Evolutionary conservation across 2,329 filamentous ascomycete species (phyloP).

Genomic region (Sporothrix sp.): DNA sequence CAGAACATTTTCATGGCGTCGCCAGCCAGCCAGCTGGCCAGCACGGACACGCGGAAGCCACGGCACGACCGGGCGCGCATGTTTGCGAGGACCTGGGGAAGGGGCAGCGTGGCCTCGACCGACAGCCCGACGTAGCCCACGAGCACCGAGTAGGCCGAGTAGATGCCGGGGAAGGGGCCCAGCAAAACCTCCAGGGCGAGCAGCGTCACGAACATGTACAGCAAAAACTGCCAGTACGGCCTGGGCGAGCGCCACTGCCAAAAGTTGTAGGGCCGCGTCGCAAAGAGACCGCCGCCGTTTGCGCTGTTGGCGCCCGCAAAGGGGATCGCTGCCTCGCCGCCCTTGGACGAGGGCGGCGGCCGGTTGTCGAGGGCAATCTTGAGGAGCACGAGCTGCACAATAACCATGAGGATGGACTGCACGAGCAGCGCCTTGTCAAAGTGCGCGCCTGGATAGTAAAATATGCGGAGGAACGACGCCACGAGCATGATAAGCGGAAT

Average conservation of each 20-base stretch:
- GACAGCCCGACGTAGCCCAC: slow-evolving; percentile 68
- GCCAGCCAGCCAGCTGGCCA: slow-evolving; percentile 68
- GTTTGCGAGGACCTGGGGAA: slow-evolving; percentile 70
- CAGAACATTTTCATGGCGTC: slow-evolving; percentile 82
- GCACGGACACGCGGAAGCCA: slow-evolving; percentile 66
- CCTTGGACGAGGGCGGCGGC: slow-evolving; percentile 48
- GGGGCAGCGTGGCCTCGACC: slow-evolving; percentile 70
- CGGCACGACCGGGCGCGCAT: slow-evolving; percentile 58
- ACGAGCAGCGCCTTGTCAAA: slow-evolving; percentile 55
- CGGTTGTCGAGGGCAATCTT: slow-evolving; percentile 61
- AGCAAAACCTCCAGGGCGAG: slow-evolving; percentile 58
- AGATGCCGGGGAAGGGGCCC: slow-evolving; percentile 46
- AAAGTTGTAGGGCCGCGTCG: slow-evolving; percentile 60
- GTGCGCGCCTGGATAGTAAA: slow-evolving; percentile 58
- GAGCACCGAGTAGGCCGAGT: slow-evolving; percentile 53
- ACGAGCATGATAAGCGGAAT: slow-evolving; percentile 65
- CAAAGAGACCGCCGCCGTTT: slow-evolving; percentile 22
- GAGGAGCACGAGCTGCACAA: slow-evolving; percentile 52
- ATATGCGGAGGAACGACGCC: slow-evolving; percentile 56
- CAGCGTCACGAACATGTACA: slow-evolving; percentile 55
- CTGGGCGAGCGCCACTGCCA: slow-evolving; percentile 72
- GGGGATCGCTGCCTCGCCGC: slow-evolving; percentile 50
- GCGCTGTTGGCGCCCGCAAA: slow-evolving; percentile 43
- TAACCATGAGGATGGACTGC: slow-evolving; percentile 57
- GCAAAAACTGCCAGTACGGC: slow-evolving; percentile 70